Evolutionary conservation across 495 filamentous ascomycete genomes (phyloP), one percentile per base, ranked within the genome.

Genomic region (Diplogelasinospora grovesii): DNA sequence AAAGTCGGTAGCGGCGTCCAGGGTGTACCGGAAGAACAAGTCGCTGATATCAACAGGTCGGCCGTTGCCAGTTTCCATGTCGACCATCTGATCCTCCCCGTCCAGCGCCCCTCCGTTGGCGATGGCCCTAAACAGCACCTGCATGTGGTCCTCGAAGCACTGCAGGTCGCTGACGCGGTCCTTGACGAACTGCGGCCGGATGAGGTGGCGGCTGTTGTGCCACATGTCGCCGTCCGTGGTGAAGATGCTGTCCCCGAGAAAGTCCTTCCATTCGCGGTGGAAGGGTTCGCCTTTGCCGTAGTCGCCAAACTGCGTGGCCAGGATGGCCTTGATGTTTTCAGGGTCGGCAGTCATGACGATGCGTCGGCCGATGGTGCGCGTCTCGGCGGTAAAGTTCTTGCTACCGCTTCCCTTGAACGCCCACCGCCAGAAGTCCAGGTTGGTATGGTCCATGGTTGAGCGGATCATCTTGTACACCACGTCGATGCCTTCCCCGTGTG

Each of bases 1-100:
- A 55, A 92, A 95, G 42, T 90, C 84, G 10, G 89, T 92, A 2
- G 86, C 79, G 2, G 81, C 68, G 57, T 96, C 89, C 8, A 96
- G 68, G 1, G 87, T 89, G 48, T 82, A 85, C 7, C 86, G 75
- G 67, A 85, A 89, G 58, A 90, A 81, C 14, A 89, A 65, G 7
- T 80, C 74, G 22, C 72, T 70, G 23, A 90, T 72, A 56, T 93
- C 78, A 15, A 88, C 68, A 2, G 73, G 68, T 28, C 61, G 65
- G 24, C 71, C 74, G 23, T 71, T 57, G 11, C 62, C 63, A 6
- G 59, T 54, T 38, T 59, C 57, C 30, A 71, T 59, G 33, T 74
- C 66, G 36, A 73, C 64, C 0, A 48, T 20, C 37, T 73, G 61
- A 22, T 55, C 23, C 25, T 61, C 57, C 4, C 69, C 71, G 21